Conservation (phyloP, 176 grass and related monocot genomes). For the Typha latifolia region DNA sequence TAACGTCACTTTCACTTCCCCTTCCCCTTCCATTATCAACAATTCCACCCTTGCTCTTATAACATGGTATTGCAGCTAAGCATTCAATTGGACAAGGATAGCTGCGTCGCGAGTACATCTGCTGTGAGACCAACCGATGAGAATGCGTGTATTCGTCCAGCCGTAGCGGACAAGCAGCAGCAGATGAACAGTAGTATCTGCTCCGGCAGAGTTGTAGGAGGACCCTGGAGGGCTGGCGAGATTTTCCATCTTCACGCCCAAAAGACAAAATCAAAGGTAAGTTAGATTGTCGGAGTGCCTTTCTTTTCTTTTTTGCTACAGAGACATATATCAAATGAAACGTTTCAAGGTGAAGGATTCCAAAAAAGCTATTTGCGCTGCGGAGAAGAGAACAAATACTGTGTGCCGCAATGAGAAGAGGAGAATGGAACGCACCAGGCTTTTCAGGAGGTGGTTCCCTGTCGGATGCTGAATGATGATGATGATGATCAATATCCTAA, state of each 20-base stretch:
- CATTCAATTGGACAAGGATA: constrained; percentile 8
- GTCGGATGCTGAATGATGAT: constrained; percentile 16
- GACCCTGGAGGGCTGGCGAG: constrained; percentile 4
- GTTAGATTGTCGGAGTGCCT: not conserved
- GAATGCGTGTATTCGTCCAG: not conserved
- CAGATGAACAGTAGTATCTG: not conserved
- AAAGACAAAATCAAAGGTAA: constrained; percentile 8
- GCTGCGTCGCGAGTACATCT: not conserved
- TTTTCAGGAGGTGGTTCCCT: constrained; percentile 14
- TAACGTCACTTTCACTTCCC: not conserved
- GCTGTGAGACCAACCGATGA: not conserved
- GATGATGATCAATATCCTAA: not conserved
- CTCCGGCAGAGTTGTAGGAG: not conserved
- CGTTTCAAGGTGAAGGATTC: constrained; percentile 1
- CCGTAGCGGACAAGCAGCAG: not conserved
- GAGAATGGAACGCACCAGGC: not conserved
- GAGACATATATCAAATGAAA: too few relatives aligned
- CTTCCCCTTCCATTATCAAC: not conserved
- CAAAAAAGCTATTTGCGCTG: not conserved
- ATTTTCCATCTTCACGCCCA: constrained; percentile 2
- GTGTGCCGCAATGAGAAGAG: constrained; percentile 7
- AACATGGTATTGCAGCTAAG: not conserved
- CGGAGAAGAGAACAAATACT: not conserved
- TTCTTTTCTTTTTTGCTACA: not conserved
- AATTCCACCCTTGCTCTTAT: too few relatives aligned